Evolutionary conservation across 257 asterid genomes (phyloP), one percentile per base, ranked within the genome.

Genomic region (Ophiorrhiza pumila): DNA sequence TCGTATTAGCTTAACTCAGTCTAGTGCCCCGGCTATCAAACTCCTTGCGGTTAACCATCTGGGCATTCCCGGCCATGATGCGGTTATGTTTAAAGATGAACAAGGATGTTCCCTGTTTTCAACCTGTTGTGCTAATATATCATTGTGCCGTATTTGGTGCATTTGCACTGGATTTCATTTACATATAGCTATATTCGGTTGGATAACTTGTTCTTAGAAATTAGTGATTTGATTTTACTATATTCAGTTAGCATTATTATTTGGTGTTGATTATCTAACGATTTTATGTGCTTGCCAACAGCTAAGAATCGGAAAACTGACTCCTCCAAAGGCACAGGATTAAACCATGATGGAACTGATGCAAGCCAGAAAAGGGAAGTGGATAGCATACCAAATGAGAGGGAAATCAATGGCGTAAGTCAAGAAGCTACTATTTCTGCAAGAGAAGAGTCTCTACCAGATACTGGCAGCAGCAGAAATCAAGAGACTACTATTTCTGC

Each of bases 281-380:
- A 65, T 64, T 39, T 73, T 80, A 68, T 11, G 18, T 76, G 59
- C 76, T 74, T 76, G 67, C 53, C 18, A 72, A 61, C 93, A 93
- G 98, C 98, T 71, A 90, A 93, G 81, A 74, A n/a, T 6, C 68
- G 85, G 75, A 82, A 75, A 78, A 68, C 29, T 41, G 85, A 81
- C 76, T 58, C 65, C 76, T 58, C 65, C 39, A 69, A 45, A 64
- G 68, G 12, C 68, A 3, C 78, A 10, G 86, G 62, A 42, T 69
- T 60, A 37, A 57, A 82, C 77, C 57, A 64, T 7, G 75, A 75
- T 75, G 83, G 74, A 47, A 63, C 68, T 34, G 78, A 72, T 73
- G 69, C 74, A 27, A 74, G 53, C 66, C 55, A 67, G 62, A 71
- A 56, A 22, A 52, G 43, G 37, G 82, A 66, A 62, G 71, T 43